Conservation (phyloP, 805 yeast genomes). For the Vanderwaltozyma polyspora region DNA sequence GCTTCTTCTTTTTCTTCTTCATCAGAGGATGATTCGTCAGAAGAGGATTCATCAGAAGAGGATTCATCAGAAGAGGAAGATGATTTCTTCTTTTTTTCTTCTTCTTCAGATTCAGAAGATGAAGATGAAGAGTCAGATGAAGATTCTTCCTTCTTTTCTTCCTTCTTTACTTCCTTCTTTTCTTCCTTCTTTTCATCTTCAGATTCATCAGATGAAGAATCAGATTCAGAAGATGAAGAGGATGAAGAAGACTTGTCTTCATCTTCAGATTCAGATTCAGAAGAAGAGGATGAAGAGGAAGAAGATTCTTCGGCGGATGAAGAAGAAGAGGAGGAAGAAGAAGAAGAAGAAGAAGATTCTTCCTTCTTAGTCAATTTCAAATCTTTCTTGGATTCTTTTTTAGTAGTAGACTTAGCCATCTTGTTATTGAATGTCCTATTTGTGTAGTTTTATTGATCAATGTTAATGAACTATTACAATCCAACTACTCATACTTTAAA, state of each 20-base stretch:
- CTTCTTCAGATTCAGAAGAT: conserved; percentile 16
- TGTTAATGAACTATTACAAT: neutral
- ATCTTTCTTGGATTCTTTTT: conserved; percentile 21
- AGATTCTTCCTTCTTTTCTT: conserved; percentile 6
- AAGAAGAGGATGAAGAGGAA: conserved; percentile 9
- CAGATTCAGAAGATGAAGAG: conserved; percentile 5
- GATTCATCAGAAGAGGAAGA: conserved; percentile 3
- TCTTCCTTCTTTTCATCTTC: conserved; percentile 1
- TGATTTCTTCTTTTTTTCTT: conserved; percentile 12
- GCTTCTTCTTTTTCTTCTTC: conserved; percentile 27
- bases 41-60: conserved; percentile 3
- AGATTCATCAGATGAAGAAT: conserved; percentile 9
- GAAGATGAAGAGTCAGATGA: conserved; percentile 32
- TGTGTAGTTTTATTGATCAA: neutral
- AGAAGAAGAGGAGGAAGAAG: conserved; percentile 3
- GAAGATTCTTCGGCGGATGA: conserved; percentile 4
- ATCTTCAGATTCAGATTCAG: conserved; percentile 3
- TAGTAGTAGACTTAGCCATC: conserved; percentile 21
- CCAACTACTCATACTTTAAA: neutral
- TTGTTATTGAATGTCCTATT: conserved; percentile 4
- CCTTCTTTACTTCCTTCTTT: conserved; percentile 7
- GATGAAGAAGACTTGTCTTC: conserved; percentile 4
- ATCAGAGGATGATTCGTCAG: conserved; percentile 19
- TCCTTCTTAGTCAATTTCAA: conserved; percentile 15
- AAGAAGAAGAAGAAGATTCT: conserved; percentile 8